Evolutionary conservation across 331 rosid species (phyloP).

Genomic region (Quercus tomentella): DNA sequence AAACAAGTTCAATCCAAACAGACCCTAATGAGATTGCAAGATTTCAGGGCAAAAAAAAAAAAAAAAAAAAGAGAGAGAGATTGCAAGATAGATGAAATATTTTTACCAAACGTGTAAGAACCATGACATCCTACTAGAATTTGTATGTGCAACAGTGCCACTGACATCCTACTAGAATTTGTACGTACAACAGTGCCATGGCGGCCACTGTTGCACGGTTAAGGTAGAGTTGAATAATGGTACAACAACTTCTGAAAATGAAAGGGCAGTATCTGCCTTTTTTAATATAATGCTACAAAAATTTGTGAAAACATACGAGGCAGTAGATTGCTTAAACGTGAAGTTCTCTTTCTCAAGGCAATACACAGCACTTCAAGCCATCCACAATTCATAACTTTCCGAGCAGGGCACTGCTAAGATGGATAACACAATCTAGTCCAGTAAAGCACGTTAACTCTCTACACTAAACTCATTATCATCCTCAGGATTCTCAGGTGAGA

Average conservation of each 20-base stretch:
- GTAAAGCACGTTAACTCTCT: slow-evolving; percentile 29
- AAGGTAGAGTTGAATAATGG: background rate
- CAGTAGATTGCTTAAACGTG: background rate
- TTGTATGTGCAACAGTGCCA: background rate
- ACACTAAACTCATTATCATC: slow-evolving; percentile 37
- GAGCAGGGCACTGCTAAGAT: background rate
- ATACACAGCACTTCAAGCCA: background rate
- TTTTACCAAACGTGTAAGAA: background rate
- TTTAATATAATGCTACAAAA: background rate
- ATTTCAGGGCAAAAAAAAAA: too few relatives aligned
- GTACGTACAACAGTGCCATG: background rate
- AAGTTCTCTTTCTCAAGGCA: background rate
- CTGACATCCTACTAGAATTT: background rate
- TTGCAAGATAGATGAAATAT: background rate
- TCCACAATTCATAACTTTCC: background rate
- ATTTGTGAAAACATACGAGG: background rate
- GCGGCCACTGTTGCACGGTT: background rate
- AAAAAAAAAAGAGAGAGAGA: too few relatives aligned
- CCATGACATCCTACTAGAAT: background rate
- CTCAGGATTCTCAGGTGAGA: slow-evolving; percentile 33
- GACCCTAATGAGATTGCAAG: background rate
- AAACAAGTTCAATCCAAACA: too few relatives aligned
- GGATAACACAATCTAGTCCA: background rate
- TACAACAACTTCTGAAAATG: background rate
- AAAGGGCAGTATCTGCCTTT: background rate